Base-by-base conservation (phyloP, 352 stramenopile species). In the Aphanomyces euteiches region DNA sequence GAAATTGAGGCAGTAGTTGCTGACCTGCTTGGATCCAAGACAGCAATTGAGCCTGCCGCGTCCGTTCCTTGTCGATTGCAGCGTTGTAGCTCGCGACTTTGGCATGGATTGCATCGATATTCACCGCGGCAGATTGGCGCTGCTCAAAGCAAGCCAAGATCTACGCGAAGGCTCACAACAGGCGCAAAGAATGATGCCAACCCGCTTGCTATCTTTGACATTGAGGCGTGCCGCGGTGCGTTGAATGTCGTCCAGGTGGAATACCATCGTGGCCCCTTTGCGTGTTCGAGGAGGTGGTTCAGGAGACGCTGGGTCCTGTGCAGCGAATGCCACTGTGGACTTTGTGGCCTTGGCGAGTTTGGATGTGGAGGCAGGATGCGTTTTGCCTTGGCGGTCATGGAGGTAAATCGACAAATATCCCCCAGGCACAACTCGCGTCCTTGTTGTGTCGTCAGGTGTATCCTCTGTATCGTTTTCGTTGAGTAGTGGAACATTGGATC, bases 21-120 rank as follows among this genome's bases (percentile, higher is more conserved):
- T 70, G 43, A 7, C 8, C 2, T 7, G 7, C 10, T 17, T 28
- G 47, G 17, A 70, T 12, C 28, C 48, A 45, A 17, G 21, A 13
- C 5, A 17, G 48, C 37, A 70, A 38, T 8, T 61, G 15, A 6
- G 21, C 8, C 36, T 43, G 64, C 39, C 21, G 7, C 6, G 4
- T 34, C 2, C 53, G 48, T 38, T 70, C 64, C 1, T 36, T 15
- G 2, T 38, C 64, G 40, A 61, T 19, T 6, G 47, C 21, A 7
- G 36, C 45, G 15, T n/a, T 39, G 34, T 41, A 45, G 28, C 15
- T 41, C 2, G 37, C 54, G 13, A 70, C 37, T 39, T 60, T 64
- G 38, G 15, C 40, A 56, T 61, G 64, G 13, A 70, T 19, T 10
- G 50, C 47, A 19, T 63, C 34, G 7, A 70, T 4, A 19, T 63